Base-by-base conservation (phyloP, 768 basidiomycete species). In the Stropharia rugosoannulata region DNA sequence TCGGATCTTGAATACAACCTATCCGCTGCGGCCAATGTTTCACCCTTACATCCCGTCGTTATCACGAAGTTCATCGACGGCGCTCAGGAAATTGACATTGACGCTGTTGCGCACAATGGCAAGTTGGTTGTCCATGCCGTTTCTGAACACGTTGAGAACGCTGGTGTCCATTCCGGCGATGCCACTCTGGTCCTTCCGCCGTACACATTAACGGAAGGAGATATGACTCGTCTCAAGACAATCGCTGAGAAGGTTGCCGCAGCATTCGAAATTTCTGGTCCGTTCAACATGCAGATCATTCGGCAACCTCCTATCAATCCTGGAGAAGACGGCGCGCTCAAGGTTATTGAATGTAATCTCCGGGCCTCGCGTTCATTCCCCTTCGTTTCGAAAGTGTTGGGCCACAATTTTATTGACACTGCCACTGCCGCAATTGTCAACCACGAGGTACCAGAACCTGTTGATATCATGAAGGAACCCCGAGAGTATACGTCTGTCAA, bases 241-340 rank as follows among this genome's bases (percentile, higher is more conserved):
- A 98, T 98, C 58, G 93, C 96, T 0, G 84, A 92, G 71, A 98
- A 97, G 75, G 95, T 99, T 58, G 96, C 94, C 35, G 78, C 80
- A 38, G 97, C 95, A 9, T 97, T 98, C 73, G 80, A 97, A 65
- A 98, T 99, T 51, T 97, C 94, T 25, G 97, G 97, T 36, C 97
- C 97, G 6, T 99, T 86, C 86, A 99, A 99, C 72, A 99, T 99
- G 95, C 97, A 99, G 72, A 84, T 99, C 70, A 98, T 99, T 75
- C 85, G 90, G 68, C 93, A 93, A 69, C 79, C 78, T 10, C 72
- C 82, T 2, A 77, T 78, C 5, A 78, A 78, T 19, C 68, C 70
- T 13, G 75, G 71, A 3, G 74, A 80, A 49, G 79, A 85, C 56
- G 78, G 84, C 22, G 81, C 85, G 54, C 84, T 98, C 62, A 98